Percentiles rank a stretch among this genome's conserved stretches.
Conservation (phyloP, 306 rosid genomes). For the Quercus wislizeni region DNA sequence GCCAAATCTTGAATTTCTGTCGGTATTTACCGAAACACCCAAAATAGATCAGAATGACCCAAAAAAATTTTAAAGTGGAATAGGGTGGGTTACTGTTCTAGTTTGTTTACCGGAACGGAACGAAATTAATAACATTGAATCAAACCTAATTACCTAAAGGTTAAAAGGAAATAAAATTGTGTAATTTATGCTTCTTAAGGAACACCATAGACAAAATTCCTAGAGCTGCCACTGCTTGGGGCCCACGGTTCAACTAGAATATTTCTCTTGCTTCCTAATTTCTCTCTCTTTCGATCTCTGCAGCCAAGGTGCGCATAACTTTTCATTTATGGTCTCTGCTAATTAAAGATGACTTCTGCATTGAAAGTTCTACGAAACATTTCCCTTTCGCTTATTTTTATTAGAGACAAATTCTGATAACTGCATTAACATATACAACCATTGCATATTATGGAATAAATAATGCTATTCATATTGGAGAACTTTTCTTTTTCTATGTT, state of each 20-base stretch:
- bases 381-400: neutral
- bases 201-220: accelerated
- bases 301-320: neutral
- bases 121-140: too few species aligned
- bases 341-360: too few species aligned
- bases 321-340: constrained; percentile 16
- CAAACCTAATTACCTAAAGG: too few species aligned
- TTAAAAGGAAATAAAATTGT: too few species aligned
- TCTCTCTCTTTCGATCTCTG: constrained; percentile 9
- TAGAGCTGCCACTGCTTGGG: neutral
- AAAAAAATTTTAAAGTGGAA: too few species aligned
- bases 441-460: neutral
- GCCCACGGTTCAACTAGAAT: constrained; percentile 34
- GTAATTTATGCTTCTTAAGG: too few species aligned
- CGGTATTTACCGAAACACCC: too few species aligned
- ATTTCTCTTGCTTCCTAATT: constrained; percentile 16
- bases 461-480: neutral
- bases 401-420: neutral
- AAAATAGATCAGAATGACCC: too few species aligned
- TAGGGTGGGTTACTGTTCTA: too few species aligned
- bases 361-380: neutral
- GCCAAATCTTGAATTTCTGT: too few species aligned
- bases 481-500: neutral
- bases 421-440: neutral
- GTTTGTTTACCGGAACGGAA: too few species aligned